A percentile compares a stretch with the other conserved stretches of the same genome.
Evolutionary conservation across 148 eudicot genomes (phyloP).

Genomic region (Vaccinium macrocarpon): DNA sequence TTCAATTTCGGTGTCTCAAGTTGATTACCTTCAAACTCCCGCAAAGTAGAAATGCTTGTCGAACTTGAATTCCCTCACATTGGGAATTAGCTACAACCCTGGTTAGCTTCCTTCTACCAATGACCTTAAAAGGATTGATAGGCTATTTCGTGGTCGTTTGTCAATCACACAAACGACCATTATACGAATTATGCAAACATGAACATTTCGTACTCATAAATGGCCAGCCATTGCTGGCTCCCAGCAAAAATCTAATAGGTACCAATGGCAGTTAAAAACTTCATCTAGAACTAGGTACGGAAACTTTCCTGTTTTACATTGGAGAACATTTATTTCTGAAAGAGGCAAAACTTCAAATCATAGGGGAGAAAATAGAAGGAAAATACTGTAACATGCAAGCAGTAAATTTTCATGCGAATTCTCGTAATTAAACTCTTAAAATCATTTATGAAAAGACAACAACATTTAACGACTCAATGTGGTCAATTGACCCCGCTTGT

Average conservation of each 20-base stretch:
- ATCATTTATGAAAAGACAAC: neutral
- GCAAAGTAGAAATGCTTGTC: neutral
- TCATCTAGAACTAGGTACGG: neutral
- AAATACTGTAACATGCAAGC: neutral
- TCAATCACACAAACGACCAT: neutral
- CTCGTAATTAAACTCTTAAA: neutral
- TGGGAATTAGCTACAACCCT: no score
- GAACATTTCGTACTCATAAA: neutral
- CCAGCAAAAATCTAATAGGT: neutral
- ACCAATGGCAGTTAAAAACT: neutral
- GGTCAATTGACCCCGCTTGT: neutral
- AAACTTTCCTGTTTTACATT: neutral
- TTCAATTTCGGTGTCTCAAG: neutral
- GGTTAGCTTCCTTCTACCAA: no score
- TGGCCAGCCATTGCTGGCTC: neutral
- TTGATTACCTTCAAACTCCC: neutral
- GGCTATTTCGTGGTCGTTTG: neutral
- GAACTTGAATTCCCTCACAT: neutral
- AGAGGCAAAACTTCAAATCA: neutral
- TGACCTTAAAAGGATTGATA: no score
- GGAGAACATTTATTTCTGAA: neutral
- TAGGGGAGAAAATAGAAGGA: neutral
- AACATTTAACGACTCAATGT: neutral
- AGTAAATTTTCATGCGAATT: neutral
- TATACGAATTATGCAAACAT: constrained; percentile 9